Base-by-base conservation (phyloP, 2,329 filamentous ascomycete species). In the Epichloe gansuensis region DNA sequence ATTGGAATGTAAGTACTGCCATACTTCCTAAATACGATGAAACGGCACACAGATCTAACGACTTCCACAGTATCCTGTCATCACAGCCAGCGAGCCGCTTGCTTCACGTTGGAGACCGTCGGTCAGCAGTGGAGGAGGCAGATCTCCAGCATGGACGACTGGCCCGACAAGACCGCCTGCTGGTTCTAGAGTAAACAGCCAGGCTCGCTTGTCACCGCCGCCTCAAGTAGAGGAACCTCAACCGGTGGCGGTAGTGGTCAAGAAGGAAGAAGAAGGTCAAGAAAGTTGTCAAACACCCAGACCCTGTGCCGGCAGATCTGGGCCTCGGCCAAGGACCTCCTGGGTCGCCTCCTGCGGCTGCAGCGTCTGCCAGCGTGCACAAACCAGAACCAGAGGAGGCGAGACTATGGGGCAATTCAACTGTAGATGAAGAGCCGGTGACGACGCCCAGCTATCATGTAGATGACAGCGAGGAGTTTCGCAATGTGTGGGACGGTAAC, bases 1-100 rank as follows among this genome's bases (percentile, higher is more conserved):
- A 97, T 64, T 97, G 91, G 89, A 96, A 97, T 68, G 88, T 91
- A 72, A 75, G 87, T 81, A 28, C 48, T 17, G 15, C 21, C 44
- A 11, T 9, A 28, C 21, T 13, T 54, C 9, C 25, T 21, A 2
- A 50, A 56, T 53, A 45, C 17, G 5, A 48, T 46, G 54, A 13
- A 12, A 39, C 15, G 4, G 38, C 23, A 31, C 4, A 15, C 1
- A 8, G 38, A 28, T 23, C 63, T 71, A 51, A 73, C 58, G 17
- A 50, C 17, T 5, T 46, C 3, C 35, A 13, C 49, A 93, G 88
- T 97, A 97, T 67, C 91, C 91, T 25, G 91, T 97, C 31, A 91
- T 97, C 59, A 91, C 91, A 37, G 91, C 77, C 44, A 79, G 74
- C 65, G 80, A 89, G 57, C 86, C 89, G 15, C 76, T 84, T 34